These are phyloP conservation scores for Scleroderma citrinum DNA, from an alignment of 768 basidiomycete genomes.

Conservation along the genomic window DNA sequence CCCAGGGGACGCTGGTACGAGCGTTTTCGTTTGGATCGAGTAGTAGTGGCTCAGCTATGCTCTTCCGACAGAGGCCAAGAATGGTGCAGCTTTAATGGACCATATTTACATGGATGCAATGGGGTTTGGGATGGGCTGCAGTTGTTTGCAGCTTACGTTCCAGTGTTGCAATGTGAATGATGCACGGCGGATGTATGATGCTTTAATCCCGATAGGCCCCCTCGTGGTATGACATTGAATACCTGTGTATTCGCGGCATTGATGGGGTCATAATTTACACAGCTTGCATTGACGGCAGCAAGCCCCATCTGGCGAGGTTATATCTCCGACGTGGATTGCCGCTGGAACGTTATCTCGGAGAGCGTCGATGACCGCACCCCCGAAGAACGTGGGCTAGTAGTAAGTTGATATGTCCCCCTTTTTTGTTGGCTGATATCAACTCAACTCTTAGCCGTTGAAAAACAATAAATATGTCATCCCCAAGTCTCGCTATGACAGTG, in stretches of 20 bases:
- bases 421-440: slow-evolving; percentile 4
- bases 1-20: slow-evolving; percentile 75
- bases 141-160: slow-evolving; percentile 95
- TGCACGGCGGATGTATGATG: slow-evolving; percentile 91
- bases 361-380: slow-evolving; percentile 96
- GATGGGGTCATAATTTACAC: slow-evolving; percentile 7
- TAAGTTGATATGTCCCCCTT: slow-evolving; percentile 43
- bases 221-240: slow-evolving; percentile 63
- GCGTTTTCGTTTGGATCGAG: slow-evolving; percentile 1
- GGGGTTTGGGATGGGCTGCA: slow-evolving; percentile 99
- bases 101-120: slow-evolving; percentile 99
- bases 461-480: slow-evolving; percentile 75
- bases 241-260: background rate
- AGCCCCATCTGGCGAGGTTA: slow-evolving; percentile 94
- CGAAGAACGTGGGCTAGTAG: slow-evolving; percentile 76
- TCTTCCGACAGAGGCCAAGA: slow-evolving; percentile 63
- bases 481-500: slow-evolving; percentile 96
- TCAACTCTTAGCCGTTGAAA: slow-evolving; percentile 60
- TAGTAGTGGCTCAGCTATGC: slow-evolving; percentile 5
- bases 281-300: slow-evolving; percentile 92
- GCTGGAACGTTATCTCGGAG: slow-evolving; percentile 99
- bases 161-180: slow-evolving; percentile 93
- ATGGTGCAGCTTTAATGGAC: slow-evolving; percentile 80
- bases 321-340: slow-evolving; percentile 93
- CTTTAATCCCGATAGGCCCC: slow-evolving; percentile 90